Evolutionary conservation across 2,329 filamentous ascomycete species (phyloP).

Genomic region (Raffaelea arxii): DNA sequence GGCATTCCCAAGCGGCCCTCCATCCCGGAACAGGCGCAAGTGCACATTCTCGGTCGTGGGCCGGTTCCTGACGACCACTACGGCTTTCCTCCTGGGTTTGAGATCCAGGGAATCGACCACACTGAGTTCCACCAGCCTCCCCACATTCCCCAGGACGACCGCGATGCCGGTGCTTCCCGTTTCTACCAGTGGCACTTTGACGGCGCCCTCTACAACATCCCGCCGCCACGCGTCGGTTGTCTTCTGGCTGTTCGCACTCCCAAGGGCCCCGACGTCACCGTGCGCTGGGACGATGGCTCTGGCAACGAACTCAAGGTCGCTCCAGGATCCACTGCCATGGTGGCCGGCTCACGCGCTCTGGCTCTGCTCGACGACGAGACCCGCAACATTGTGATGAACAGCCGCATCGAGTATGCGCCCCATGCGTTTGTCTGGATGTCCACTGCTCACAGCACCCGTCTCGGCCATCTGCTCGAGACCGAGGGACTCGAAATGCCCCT

Average conservation of each 20-base stretch:
- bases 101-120: constrained; percentile 27
- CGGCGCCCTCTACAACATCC: constrained; percentile 23
- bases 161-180: constrained; percentile 21
- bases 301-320: constrained; percentile 22
- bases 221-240: constrained; percentile 24
- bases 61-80: constrained; percentile 22
- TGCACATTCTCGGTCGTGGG: constrained; percentile 26
- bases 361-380: constrained; percentile 19
- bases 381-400: constrained; percentile 18
- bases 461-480: constrained; percentile 22
- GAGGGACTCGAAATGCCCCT: constrained; percentile 17
- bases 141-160: constrained; percentile 22
- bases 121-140: constrained; percentile 27
- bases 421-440: constrained; percentile 28
- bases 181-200: constrained; percentile 29
- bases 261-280: constrained; percentile 17
- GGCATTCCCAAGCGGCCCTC: constrained; percentile 21
- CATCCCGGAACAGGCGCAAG: constrained; percentile 25
- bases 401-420: constrained; percentile 25
- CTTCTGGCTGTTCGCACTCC: constrained; percentile 24
- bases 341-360: constrained; percentile 15
- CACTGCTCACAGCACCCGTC: constrained; percentile 20
- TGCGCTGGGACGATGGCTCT: constrained; percentile 24
- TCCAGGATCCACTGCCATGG: constrained; percentile 24
- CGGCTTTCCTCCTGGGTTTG: constrained; percentile 26